A percentile compares a stretch with the other conserved stretches of the same genome.
phyloP scores from a whole-genome alignment of 768 basidiomycete species.

The Roridomyces roridus region DNA sequence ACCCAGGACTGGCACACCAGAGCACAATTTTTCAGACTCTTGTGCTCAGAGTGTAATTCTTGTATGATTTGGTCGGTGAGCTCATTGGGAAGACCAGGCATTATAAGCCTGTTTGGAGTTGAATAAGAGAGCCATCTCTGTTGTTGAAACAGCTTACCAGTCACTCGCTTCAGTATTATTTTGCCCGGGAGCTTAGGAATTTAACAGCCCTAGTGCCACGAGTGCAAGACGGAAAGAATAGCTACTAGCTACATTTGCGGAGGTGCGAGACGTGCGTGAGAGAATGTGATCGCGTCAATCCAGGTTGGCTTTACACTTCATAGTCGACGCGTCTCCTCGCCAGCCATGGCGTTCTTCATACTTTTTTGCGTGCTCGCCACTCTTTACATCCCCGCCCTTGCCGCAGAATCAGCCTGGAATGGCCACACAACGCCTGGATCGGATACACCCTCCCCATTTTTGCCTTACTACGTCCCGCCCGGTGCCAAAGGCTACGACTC shows the following conservation, averaged over 20 bases:
- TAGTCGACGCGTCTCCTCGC: neutral
- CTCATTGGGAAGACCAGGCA: constrained; percentile 15
- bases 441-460: constrained; percentile 51
- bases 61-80: constrained; percentile 14
- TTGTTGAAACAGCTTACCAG: too few species aligned
- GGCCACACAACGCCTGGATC: constrained; percentile 63
- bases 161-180: too few species aligned
- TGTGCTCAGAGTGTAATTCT: constrained; percentile 3
- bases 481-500: constrained; percentile 78
- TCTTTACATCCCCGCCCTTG: constrained; percentile 17
- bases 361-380: constrained; percentile 19
- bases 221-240: too few species aligned
- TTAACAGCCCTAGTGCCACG: too few species aligned
- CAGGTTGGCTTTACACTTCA: neutral
- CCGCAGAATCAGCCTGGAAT: constrained; percentile 68
- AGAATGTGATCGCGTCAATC: too few species aligned
- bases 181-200: too few species aligned
- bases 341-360: constrained; percentile 3
- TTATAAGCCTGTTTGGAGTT: neutral
- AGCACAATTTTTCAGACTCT: constrained; percentile 14
- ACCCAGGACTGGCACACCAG: constrained; percentile 19
- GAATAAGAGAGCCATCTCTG: neutral
- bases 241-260: too few species aligned
- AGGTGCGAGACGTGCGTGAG: too few species aligned
- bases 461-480: constrained; percentile 76